phyloP scores from a whole-genome alignment of 2,329 filamentous ascomycete species.

The Coniochaeta ligniaria region DNA sequence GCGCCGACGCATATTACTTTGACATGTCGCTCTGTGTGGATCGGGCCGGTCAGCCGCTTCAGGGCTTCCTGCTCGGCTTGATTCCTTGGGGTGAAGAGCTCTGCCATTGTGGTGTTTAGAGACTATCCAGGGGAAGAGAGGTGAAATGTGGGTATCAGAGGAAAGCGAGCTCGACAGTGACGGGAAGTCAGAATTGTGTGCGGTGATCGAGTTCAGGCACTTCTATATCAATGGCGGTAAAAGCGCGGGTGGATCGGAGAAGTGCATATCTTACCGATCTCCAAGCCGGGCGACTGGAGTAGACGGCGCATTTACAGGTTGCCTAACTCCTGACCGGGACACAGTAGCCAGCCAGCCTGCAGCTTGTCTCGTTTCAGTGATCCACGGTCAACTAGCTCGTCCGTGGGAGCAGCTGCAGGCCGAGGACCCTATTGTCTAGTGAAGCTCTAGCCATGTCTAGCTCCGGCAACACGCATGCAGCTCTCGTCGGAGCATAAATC shows the following conservation, averaged over 20 bases:
- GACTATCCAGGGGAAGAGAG: background rate
- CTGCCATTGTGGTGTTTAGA: background rate
- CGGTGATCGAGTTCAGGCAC: background rate
- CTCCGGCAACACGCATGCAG: background rate
- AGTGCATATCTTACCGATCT: background rate
- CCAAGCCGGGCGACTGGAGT: background rate
- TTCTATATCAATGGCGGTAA: background rate
- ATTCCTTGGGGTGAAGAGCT: background rate
- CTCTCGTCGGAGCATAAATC: background rate
- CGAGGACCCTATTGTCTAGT: background rate
- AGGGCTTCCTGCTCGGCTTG: background rate
- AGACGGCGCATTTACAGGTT: background rate
- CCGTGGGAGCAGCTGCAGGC: background rate
- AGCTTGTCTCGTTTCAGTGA: too few relatives aligned
- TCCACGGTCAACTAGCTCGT: background rate
- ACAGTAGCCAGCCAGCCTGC: background rate
- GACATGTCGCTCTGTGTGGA: constrained; percentile 9
- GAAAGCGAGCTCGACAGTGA: background rate
- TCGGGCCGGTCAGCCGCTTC: constrained; percentile 16
- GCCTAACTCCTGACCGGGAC: background rate
- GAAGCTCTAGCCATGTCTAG: background rate
- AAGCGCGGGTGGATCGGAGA: background rate
- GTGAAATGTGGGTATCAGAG: background rate
- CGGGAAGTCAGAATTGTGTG: background rate
- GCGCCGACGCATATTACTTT: constrained; percentile 36